Conservation (phyloP, 441 rosid genomes). For the Adansonia madagascariensis region DNA sequence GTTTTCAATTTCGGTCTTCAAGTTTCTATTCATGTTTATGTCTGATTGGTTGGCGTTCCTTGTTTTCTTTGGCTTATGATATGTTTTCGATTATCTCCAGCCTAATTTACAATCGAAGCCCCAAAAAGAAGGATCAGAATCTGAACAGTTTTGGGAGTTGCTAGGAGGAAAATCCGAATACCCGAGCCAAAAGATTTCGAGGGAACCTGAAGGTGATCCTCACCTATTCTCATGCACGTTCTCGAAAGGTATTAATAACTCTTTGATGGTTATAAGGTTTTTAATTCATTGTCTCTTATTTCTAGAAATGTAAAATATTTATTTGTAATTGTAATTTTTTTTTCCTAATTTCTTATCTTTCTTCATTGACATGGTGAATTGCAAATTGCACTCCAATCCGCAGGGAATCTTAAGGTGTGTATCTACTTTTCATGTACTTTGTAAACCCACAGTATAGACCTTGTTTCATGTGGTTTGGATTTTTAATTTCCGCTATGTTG, state of each 20-base stretch:
- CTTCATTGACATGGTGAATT: constrained; percentile 31
- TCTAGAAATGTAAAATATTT: constrained; percentile 5
- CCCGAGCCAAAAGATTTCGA: constrained; percentile 72
- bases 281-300: constrained; percentile 23
- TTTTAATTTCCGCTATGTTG: constrained; percentile 17
- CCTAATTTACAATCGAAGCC: constrained; percentile 80
- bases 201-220: constrained; percentile 83
- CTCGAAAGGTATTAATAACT: constrained; percentile 54
- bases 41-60: constrained; percentile 8
- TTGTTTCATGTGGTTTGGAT: constrained; percentile 20
- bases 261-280: constrained; percentile 13
- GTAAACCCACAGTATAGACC: neutral
- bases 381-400: constrained; percentile 35
- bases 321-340: constrained; percentile 10
- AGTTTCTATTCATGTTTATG: neutral
- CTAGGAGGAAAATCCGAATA: constrained; percentile 91
- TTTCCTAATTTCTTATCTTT: constrained; percentile 21
- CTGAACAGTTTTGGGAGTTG: constrained; percentile 91
- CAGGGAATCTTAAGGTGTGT: constrained; percentile 85
- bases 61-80: neutral
- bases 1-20: constrained; percentile 20
- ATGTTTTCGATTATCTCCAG: constrained; percentile 46
- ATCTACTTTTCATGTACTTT: constrained; percentile 20
- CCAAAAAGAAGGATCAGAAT: constrained; percentile 93
- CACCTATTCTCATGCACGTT: constrained; percentile 89